These are phyloP conservation scores for Tricholoma sp. DNA, from an alignment of 768 basidiomycete species.

Conservation along the genomic window DNA sequence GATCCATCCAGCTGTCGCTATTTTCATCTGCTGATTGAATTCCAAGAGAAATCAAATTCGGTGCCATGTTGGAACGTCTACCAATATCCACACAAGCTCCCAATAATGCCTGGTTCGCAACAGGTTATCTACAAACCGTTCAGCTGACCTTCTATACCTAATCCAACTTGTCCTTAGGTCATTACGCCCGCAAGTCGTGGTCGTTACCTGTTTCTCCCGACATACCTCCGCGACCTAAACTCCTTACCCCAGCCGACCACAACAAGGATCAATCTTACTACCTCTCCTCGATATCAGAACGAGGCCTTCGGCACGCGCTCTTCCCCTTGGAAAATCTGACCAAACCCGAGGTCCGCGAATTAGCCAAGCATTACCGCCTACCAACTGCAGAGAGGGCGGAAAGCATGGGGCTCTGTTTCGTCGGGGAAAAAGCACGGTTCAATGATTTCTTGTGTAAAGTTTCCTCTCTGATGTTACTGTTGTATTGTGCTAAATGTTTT, in stretches of 20 bases:
- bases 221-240: constrained; percentile 37
- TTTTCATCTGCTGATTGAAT: not conserved
- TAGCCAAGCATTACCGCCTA: constrained; percentile 58
- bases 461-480: not conserved
- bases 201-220: constrained; percentile 8
- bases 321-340: constrained; percentile 69
- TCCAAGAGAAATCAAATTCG: constrained; percentile 85
- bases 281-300: constrained; percentile 70
- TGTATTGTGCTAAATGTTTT: not conserved
- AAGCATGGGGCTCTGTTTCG: constrained; percentile 94
- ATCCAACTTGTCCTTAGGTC: constrained; percentile 43
- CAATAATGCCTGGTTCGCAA: constrained; percentile 65
- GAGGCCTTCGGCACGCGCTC: constrained; percentile 57
- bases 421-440: constrained; percentile 76
- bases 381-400: constrained; percentile 75
- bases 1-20: constrained; percentile 1
- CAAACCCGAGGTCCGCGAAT: constrained; percentile 68
- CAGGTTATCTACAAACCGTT: constrained; percentile 42
- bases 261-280: constrained; percentile 93
- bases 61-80: constrained; percentile 69
- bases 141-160: not conserved
- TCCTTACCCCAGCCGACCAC: constrained; percentile 50
- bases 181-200: constrained; percentile 78
- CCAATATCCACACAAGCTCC: constrained; percentile 19
- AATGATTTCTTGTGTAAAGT: constrained; percentile 65